Conservation (phyloP, 768 basidiomycete genomes). For the Neoboletus subvelutipes region DNA sequence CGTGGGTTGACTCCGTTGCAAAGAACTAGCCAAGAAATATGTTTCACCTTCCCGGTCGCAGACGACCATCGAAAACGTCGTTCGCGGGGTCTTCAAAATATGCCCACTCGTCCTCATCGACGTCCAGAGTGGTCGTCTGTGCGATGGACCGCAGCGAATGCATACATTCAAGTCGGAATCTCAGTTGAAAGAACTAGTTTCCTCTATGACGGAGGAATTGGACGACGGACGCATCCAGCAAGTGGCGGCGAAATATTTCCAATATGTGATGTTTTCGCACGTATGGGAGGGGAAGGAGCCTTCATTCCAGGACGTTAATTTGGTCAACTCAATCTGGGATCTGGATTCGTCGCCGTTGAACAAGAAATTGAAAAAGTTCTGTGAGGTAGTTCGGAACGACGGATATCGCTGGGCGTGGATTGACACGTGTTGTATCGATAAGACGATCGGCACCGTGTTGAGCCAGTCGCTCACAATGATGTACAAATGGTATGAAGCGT, state of each 20-base stretch:
- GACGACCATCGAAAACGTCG: too few species aligned
- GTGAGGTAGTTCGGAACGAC: background rate
- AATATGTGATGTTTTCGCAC: background rate
- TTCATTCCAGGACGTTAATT: conserved; percentile 6
- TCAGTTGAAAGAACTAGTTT: conserved; percentile 2
- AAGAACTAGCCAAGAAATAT: background rate
- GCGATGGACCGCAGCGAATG: background rate
- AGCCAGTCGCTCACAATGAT: conserved; percentile 9
- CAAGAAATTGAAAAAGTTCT: conserved; percentile 11
- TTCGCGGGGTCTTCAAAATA: background rate
- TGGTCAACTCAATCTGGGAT: conserved; percentile 1
- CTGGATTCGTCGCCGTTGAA: conserved; percentile 1
- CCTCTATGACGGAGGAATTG: conserved; percentile 6
- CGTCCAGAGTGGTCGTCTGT: background rate
- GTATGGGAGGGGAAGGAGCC: conserved; percentile 1
- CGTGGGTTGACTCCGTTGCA: background rate
- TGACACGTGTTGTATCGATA: conserved; percentile 6
- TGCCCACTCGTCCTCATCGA: background rate
- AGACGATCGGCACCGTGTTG: conserved; percentile 4
- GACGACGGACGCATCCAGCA: conserved; percentile 2
- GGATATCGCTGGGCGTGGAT: conserved; percentile 12
- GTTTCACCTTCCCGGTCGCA: background rate
- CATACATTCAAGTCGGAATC: conserved; percentile 1
- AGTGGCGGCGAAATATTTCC: background rate
- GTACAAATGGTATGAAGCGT: conserved; percentile 1